phyloP scores from a whole-genome alignment of 116 monocot genomes.

The Dioscorea cayenensis region DNA sequence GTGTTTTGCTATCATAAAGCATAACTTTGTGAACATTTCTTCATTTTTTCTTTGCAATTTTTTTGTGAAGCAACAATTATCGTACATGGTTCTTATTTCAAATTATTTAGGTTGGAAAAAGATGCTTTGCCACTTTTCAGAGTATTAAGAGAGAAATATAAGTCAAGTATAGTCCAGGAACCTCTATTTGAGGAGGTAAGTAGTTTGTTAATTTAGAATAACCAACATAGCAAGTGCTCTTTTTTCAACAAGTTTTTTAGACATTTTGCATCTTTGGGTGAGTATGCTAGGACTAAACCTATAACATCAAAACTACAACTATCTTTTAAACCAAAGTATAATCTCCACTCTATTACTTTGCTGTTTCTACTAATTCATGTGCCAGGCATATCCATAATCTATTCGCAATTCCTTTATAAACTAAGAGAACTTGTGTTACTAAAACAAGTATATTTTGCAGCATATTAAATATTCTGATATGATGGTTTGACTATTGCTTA shows the following conservation, averaged over 20 bases:
- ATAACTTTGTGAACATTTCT: too few species aligned
- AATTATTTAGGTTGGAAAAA: conserved; percentile 62
- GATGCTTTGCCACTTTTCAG: conserved; percentile 90
- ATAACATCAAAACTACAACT: too few species aligned
- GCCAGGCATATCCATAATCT: too few species aligned
- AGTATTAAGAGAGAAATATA: conserved; percentile 77
- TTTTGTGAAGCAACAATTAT: neutral
- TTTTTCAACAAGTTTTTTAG: neutral
- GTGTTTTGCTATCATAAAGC: too few species aligned
- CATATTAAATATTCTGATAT: neutral
- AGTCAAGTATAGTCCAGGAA: conserved; percentile 77
- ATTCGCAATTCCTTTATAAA: too few species aligned
- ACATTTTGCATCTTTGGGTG: too few species aligned
- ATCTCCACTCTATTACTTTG: too few species aligned
- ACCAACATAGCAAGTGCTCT: neutral
- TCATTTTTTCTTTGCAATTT: neutral
- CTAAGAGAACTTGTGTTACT: neutral
- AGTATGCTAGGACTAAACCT: neutral
- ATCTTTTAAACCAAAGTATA: too few species aligned
- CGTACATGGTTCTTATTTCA: neutral
- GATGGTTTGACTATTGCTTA: neutral
- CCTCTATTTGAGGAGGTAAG: conserved; percentile 81
- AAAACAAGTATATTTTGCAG: neutral
- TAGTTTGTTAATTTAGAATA: neutral
- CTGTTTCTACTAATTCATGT: too few species aligned